These are phyloP conservation scores for Syzygium jambos DNA, from an alignment of 345 rosid genomes.

Conservation along the genomic window DNA sequence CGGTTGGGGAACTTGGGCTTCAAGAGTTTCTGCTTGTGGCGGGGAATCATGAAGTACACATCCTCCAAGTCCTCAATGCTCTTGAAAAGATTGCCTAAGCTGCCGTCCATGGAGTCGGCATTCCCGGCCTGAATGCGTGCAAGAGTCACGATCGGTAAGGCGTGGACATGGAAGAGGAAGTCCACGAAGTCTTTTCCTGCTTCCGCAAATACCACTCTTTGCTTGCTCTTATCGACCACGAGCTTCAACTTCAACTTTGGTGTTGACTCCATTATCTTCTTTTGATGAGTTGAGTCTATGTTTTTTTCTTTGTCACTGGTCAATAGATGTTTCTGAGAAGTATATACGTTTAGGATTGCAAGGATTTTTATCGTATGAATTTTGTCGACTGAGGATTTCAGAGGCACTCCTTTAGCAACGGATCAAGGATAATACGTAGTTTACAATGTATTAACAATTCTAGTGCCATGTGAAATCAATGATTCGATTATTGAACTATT, in stretches of 20 bases:
- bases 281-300: not conserved
- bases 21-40: not conserved
- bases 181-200: slow-evolving; percentile 21
- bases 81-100: not conserved
- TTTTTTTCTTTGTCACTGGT: not conserved
- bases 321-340: not conserved
- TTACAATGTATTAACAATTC: not conserved
- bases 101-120: not conserved
- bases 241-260: not conserved
- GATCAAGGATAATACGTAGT: not conserved
- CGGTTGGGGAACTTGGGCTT: not conserved
- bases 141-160: slow-evolving; percentile 12
- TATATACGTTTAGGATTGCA: not conserved
- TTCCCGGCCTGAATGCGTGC: not conserved
- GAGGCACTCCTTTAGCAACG: not conserved
- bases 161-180: slow-evolving; percentile 12
- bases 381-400: not conserved
- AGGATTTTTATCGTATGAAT: not conserved
- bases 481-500: not conserved
- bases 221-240: not conserved
- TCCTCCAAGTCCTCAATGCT: not conserved
- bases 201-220: slow-evolving; percentile 19
- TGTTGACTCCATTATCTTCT: not conserved
- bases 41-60: not conserved
- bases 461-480: not conserved